A percentile compares a stretch with the other conserved stretches of the same genome.
Evolutionary conservation across 2,329 filamentous ascomycete species (phyloP).

Genomic region (Allantophomopsis lycopodina): DNA sequence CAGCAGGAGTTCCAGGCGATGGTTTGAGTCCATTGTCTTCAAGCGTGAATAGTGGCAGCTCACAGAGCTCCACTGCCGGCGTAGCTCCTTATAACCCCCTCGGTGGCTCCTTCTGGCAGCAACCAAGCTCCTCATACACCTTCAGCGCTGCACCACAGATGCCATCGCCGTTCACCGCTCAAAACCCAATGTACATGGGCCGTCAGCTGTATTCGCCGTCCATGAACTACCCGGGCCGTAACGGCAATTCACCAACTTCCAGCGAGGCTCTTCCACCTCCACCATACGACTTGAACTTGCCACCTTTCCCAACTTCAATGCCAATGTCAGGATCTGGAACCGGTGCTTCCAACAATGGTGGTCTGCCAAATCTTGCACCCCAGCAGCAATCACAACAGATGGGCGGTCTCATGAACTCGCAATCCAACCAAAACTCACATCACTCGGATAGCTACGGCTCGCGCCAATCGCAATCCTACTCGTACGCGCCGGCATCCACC

Average conservation of each 20-base stretch:
- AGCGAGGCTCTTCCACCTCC: conserved; percentile 51
- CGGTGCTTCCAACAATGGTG: conserved; percentile 16
- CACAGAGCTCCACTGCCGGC: conserved; percentile 39
- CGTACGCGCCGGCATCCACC: conserved; percentile 40
- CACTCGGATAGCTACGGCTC: conserved; percentile 41
- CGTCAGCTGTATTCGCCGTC: conserved; percentile 43
- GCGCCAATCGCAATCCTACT: conserved; percentile 44
- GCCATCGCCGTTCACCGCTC: conserved; percentile 14
- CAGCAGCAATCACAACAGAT: conserved; percentile 22
- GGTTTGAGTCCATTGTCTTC: conserved; percentile 47
- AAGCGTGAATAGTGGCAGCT: conserved; percentile 45
- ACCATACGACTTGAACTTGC: conserved; percentile 53
- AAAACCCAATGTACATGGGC: conserved; percentile 23
- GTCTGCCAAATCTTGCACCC: conserved; percentile 22
- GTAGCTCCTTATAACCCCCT: conserved; percentile 42
- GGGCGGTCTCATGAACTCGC: conserved; percentile 31
- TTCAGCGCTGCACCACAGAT: conserved; percentile 34
- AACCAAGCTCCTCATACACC: conserved; percentile 30
- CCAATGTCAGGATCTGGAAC: conserved; percentile 38
- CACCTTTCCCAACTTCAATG: conserved; percentile 46
- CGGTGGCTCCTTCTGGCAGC: conserved; percentile 44
- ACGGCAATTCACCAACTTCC: conserved; percentile 42
- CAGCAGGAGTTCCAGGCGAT: conserved; percentile 37
- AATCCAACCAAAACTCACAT: conserved; percentile 32
- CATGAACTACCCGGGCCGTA: conserved; percentile 35